Base-by-base conservation (phyloP, 2,329 filamentous ascomycete genomes). In the Penicillium sp. region DNA sequence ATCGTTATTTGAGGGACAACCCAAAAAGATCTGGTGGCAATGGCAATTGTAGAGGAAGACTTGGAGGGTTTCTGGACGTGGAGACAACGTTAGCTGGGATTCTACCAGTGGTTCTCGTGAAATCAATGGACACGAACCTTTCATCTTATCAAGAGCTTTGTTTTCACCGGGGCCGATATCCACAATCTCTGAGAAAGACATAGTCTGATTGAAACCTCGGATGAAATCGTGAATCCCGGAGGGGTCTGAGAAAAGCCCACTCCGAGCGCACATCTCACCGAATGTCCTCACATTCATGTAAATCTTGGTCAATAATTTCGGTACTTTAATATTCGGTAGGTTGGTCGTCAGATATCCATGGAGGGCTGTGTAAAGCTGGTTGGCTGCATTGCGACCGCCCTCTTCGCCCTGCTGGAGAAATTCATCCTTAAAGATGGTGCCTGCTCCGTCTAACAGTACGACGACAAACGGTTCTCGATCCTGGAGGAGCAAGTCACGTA, bases 21-120 rank as follows among this genome's bases (percentile, higher is more conserved):
- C 84, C 29, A 86, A 73, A 42, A 85, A 72, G 46, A 86, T 78
- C 49, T 84, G 82, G 46, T 81, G 82, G 62, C 84, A 86, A 59
- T 84, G 82, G 55, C 77, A 80, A 59, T 85, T 80, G 66, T 80
- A 74, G 44, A 84, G 69, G 65, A 80, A 77, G 41, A 82, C 66
- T 59, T 80, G 80, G 67, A 86, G 80, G 21, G 72, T 72, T 57
- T 82, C 82, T 83, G 56, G 20, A 46, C 15, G 46, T 20, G 32
- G 29, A 46, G n/a, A 18, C 48, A 39, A 49, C 42, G 57, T 71
- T 58, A 74, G 67, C 58, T 46, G 23, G 26, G 47, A 40, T 13
- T 46, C 29, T 27, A 34, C 32, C 23, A 21, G 7, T 9, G 33
- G 44, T 41, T 36, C 21, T 15, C 43, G 43, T 44, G 44, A n/a